A percentile compares a stretch with the other conserved stretches of the same genome.
phyloP scores from a whole-genome alignment of 2,329 filamentous ascomycete species.

The Botrytis cinerea region DNA sequence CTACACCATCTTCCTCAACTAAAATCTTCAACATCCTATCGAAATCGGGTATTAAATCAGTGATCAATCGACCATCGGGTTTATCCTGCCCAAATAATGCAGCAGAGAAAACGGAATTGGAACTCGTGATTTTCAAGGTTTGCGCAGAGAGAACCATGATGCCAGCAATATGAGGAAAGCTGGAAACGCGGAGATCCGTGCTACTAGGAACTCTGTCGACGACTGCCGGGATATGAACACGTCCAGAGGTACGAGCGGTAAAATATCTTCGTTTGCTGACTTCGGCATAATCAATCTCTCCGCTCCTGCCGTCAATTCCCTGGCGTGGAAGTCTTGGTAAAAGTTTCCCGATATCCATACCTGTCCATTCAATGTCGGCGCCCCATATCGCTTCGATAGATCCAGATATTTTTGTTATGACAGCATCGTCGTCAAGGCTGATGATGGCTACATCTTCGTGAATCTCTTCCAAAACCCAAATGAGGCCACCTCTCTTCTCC shows the following conservation, averaged over 20 bases:
- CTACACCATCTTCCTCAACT: conserved; percentile 81
- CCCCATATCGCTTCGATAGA: conserved; percentile 87
- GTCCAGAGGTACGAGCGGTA: conserved; percentile 76
- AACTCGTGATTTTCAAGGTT: conserved; percentile 79
- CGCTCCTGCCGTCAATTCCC: conserved; percentile 67
- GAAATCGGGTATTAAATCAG: conserved; percentile 81
- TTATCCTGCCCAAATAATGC: conserved; percentile 88
- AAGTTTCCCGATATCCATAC: conserved; percentile 74
- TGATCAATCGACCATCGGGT: conserved; percentile 78
- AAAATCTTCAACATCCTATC: conserved; percentile 80
- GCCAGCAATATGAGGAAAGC: conserved; percentile 95
- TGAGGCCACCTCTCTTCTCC: conserved; percentile 88
- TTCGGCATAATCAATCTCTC: conserved; percentile 76
- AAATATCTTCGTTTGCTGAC: conserved; percentile 75
- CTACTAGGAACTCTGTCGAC: conserved; percentile 71
- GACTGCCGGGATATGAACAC: conserved; percentile 80
- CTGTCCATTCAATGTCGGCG: conserved; percentile 62
- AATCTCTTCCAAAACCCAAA: conserved; percentile 98
- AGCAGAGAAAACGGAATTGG: conserved; percentile 91
- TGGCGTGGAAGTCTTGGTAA: conserved; percentile 81
- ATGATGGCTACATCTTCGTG: conserved; percentile 87
- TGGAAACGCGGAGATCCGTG: conserved; percentile 79
- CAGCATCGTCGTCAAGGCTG: conserved; percentile 74
- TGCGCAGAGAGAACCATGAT: conserved; percentile 89
- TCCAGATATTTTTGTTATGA: conserved; percentile 70